These are phyloP conservation scores for Pezicula rhizophila DNA, from an alignment of 2,329 filamentous ascomycete genomes.

Conservation along the genomic window DNA sequence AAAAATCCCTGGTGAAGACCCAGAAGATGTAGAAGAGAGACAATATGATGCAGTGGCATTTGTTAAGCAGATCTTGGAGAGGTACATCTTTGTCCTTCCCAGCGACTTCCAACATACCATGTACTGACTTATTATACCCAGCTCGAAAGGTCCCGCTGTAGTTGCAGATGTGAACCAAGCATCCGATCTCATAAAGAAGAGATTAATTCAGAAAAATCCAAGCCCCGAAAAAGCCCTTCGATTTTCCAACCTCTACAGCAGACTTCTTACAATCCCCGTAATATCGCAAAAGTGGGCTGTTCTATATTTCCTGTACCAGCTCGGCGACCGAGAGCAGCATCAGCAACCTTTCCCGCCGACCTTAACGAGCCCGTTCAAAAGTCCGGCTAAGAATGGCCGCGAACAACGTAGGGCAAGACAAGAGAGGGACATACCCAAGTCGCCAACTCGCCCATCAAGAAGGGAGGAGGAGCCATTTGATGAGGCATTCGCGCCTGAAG, in stretches of 20 bases:
- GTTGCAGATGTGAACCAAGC: constrained; percentile 71
- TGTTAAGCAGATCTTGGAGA: constrained; percentile 39
- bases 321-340: constrained; percentile 55
- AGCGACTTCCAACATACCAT: neutral
- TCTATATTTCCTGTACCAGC: constrained; percentile 79
- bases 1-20: constrained; percentile 56
- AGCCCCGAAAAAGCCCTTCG: constrained; percentile 69
- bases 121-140: constrained; percentile 3
- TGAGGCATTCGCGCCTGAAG: constrained; percentile 50
- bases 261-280: constrained; percentile 83
- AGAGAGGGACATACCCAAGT: constrained; percentile 11
- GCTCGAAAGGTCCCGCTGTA: constrained; percentile 24
- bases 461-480: constrained; percentile 30
- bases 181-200: constrained; percentile 85
- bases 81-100: constrained; percentile 13
- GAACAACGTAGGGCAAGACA: constrained; percentile 12
- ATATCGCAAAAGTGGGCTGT: constrained; percentile 97
- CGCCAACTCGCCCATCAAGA: constrained; percentile 30
- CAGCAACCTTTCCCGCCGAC: constrained; percentile 10
- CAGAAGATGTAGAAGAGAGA: constrained; percentile 61
- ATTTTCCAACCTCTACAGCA: constrained; percentile 86
- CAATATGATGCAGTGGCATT: constrained; percentile 55
- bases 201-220: constrained; percentile 71
- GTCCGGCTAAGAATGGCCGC: constrained; percentile 18
- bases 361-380: constrained; percentile 27